Evolutionary conservation across 305 asterid species (phyloP), one percentile per base, ranked within the genome.

Genomic region (Fraxinus platypoda): DNA sequence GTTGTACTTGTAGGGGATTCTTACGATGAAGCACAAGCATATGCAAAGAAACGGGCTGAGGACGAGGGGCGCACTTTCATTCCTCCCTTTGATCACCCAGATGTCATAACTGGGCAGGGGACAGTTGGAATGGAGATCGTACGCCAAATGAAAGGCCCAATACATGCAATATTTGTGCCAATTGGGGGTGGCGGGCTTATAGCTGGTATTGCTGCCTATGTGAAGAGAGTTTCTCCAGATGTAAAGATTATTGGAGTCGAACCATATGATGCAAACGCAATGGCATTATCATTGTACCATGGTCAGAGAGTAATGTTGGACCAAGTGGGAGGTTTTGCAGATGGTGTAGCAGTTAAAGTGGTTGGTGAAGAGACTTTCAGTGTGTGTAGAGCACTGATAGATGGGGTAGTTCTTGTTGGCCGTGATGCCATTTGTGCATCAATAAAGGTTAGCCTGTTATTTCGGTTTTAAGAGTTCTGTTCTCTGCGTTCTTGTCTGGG

Each of bases 101-200:
- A 95, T 91, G 93, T 95, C 80, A 95, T 95, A 76, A 76, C 54
- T 13, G 98, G 99, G 37, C 99, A 95, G 85, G 99, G 97, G 81
- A 95, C 99, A n/a, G 91, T 95, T 41, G 99, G 99, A 80, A 94
- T 92, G 99, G 99, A 95, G 90, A 94, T 95, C 66, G 86, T 94
- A 83, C 91, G 92, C 71, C 99, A 95, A 80, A 85, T 89, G 89
- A 85, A 88, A 46, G 88, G 86, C 31, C 91, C 92, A 34, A 26
- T 92, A 71, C 94, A 95, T 79, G 98, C 99, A 37, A 88, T 95
- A 70, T 95, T 95, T 84, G 99, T 95, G 80, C 99, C 98, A 34
- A 92, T 95, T 46, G 99, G 99, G 21, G 99, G 98, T 33, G 99
- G 99, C 64, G 99, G 99, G 49, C 93, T 95, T 78, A 94, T 93